Conservation (phyloP, 441 rosid genomes). For the Gossypium lobatum region DNA sequence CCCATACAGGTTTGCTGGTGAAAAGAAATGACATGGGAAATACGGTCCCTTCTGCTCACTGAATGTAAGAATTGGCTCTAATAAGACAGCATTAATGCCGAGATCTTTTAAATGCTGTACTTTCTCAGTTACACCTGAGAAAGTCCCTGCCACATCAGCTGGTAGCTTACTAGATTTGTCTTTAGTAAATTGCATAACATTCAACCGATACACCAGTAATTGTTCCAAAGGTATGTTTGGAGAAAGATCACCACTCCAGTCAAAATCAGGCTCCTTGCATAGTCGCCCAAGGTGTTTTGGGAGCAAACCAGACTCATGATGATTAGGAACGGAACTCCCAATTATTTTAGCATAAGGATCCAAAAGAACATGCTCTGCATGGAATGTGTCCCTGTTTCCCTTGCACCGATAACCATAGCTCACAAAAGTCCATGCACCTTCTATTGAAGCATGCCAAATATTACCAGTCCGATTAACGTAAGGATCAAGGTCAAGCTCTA, state of each 20-base stretch:
- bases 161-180: constrained; percentile 61
- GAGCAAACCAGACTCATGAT: constrained; percentile 23
- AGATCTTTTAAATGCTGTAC: constrained; percentile 57
- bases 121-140: constrained; percentile 71
- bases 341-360: constrained; percentile 79
- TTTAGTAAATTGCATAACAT: constrained; percentile 64
- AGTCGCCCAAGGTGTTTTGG: constrained; percentile 49
- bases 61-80: constrained; percentile 79
- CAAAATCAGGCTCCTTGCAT: constrained; percentile 49
- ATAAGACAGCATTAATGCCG: constrained; percentile 69
- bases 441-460: constrained; percentile 74
- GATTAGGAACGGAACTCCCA: constrained; percentile 25
- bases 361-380: constrained; percentile 38
- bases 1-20: constrained; percentile 48
- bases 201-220: constrained; percentile 64
- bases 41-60: constrained; percentile 65
- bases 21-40: constrained; percentile 72
- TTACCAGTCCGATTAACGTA: constrained; percentile 80
- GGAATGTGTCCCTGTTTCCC: constrained; percentile 29
- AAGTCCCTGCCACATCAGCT: constrained; percentile 61
- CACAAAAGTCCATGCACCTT: constrained; percentile 37
- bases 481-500: constrained; percentile 92
- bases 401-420: constrained; percentile 65
- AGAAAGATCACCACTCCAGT: constrained; percentile 63
- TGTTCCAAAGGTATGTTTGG: constrained; percentile 63